These are phyloP conservation scores for Daldinia bambusicola DNA, from an alignment of 495 filamentous ascomycete genomes.

Conservation along the genomic window DNA sequence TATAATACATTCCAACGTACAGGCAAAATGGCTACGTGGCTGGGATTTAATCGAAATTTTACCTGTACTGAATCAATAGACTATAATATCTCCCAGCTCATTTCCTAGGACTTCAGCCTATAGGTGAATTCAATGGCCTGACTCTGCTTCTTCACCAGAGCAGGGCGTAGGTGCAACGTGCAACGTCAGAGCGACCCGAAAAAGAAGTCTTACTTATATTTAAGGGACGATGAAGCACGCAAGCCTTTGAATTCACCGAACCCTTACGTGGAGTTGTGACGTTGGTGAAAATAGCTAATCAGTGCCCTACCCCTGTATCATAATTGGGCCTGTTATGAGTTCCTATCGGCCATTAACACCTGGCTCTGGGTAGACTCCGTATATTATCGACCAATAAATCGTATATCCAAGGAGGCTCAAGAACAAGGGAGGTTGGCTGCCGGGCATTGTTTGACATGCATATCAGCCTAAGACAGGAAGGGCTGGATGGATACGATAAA, in stretches of 20 bases:
- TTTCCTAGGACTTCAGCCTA: too few relatives aligned
- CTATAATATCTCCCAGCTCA: too few relatives aligned
- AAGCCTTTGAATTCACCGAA: background rate
- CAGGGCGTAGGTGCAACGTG: background rate
- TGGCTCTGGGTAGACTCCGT: too few relatives aligned
- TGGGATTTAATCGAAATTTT: background rate
- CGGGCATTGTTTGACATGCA: background rate
- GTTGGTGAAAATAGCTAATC: too few relatives aligned
- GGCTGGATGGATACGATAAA: background rate
- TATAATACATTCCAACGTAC: background rate
- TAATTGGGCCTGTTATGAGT: background rate
- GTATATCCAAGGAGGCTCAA: background rate
- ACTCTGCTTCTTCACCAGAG: background rate
- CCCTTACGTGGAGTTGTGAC: background rate
- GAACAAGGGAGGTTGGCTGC: too few relatives aligned
- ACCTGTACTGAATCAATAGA: background rate
- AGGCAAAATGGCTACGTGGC: background rate
- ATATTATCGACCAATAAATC: background rate
- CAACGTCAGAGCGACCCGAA: background rate
- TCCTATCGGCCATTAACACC: too few relatives aligned
- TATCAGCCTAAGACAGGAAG: background rate
- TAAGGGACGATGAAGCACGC: background rate
- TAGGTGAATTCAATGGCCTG: too few relatives aligned
- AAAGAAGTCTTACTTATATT: background rate
- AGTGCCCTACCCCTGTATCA: background rate